These are phyloP conservation scores for Pyrus betulifolia DNA, from an alignment of 306 rosid species.

Conservation along the genomic window DNA sequence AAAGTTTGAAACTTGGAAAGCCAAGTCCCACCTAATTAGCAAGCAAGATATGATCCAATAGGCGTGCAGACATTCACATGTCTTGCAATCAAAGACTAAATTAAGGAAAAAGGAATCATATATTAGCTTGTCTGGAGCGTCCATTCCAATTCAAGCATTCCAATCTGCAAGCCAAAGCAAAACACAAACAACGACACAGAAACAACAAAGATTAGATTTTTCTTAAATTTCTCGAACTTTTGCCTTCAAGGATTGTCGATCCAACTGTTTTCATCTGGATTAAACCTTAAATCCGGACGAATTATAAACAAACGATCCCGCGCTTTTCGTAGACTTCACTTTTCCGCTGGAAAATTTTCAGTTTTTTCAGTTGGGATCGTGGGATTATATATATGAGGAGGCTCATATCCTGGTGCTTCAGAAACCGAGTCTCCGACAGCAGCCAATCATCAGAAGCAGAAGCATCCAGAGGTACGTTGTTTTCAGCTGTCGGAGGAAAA, in stretches of 20 bases:
- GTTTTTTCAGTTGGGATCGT: neutral
- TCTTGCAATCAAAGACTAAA: slow-evolving; percentile 37
- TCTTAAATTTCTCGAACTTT: neutral
- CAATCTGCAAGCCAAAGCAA: slow-evolving; percentile 69
- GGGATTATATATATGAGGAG: slow-evolving; percentile 44
- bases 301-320: slow-evolving; percentile 28
- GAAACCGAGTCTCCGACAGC: slow-evolving; percentile 21
- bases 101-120: slow-evolving; percentile 11
- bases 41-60: neutral
- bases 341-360: neutral
- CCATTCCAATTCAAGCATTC: slow-evolving; percentile 78
- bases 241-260: slow-evolving; percentile 26
- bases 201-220: neutral
- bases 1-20: neutral
- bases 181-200: slow-evolving; percentile 6
- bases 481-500: neutral
- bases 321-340: slow-evolving; percentile 57
- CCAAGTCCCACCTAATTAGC: slow-evolving; percentile 21
- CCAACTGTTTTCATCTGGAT: slow-evolving; percentile 10
- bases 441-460: slow-evolving; percentile 12
- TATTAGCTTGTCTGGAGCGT: slow-evolving; percentile 30
- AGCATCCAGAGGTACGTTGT: slow-evolving; percentile 19
- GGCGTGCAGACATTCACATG: neutral
- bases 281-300: slow-evolving; percentile 10
- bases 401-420: slow-evolving; percentile 35